Evolutionary conservation across 768 basidiomycete species (phyloP).

Genomic region (Epithele typhae): DNA sequence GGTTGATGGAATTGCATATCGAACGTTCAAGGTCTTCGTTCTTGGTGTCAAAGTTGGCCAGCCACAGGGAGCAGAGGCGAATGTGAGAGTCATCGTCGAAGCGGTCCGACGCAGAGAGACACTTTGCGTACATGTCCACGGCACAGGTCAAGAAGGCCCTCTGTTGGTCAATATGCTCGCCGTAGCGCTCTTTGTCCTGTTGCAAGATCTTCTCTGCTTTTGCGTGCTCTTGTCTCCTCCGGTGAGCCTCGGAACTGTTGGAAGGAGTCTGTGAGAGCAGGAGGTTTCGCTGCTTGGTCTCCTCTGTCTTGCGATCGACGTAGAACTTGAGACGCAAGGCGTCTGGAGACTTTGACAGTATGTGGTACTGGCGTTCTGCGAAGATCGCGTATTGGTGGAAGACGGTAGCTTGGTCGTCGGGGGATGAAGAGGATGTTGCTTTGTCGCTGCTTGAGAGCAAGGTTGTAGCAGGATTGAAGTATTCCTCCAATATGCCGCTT

Average conservation of each 20-base stretch:
- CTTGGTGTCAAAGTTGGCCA: slow-evolving; percentile 81
- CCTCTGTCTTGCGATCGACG: slow-evolving; percentile 63
- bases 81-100: slow-evolving; percentile 78
- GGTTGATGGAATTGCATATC: slow-evolving; percentile 42
- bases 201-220: slow-evolving; percentile 46
- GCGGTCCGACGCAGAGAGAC: slow-evolving; percentile 61
- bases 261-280: slow-evolving; percentile 23
- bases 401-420: slow-evolving; percentile 39
- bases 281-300: slow-evolving; percentile 53
- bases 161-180: slow-evolving; percentile 39
- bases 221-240: slow-evolving; percentile 26
- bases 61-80: slow-evolving; percentile 88
- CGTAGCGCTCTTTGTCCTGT: slow-evolving; percentile 47
- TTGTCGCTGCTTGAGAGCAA: slow-evolving; percentile 20
- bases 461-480: slow-evolving; percentile 61
- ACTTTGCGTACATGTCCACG: slow-evolving; percentile 80
- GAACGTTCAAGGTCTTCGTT: slow-evolving; percentile 40
- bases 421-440: neutral
- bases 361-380: slow-evolving; percentile 82
- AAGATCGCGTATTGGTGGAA: slow-evolving; percentile 85
- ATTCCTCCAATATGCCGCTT: slow-evolving; percentile 59
- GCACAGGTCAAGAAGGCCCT: slow-evolving; percentile 68
- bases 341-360: slow-evolving; percentile 65
- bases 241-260: slow-evolving; percentile 25
- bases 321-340: slow-evolving; percentile 66